Percentiles rank a stretch among this genome's conserved stretches.
These are phyloP conservation scores for Mortierella sp. DNA, from an alignment of 371 early-diverging fungal species.

Conservation along the genomic window DNA sequence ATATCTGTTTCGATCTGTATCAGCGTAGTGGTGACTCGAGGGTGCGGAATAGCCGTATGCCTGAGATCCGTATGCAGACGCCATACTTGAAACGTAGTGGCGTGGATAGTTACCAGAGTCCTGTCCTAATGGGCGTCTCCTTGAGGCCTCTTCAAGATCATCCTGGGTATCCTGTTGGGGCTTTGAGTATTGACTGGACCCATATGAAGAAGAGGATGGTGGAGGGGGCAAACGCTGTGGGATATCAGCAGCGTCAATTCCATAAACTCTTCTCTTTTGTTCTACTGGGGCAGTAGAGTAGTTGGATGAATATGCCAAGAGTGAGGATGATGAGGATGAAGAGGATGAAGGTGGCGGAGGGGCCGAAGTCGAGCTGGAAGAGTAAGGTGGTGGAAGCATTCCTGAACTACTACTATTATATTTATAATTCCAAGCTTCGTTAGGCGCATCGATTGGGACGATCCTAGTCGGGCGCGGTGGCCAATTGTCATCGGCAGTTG, in stretches of 20 bases:
- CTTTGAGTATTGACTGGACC: slow-evolving; percentile 39
- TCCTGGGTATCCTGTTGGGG: slow-evolving; percentile 34
- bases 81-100: slow-evolving; percentile 18
- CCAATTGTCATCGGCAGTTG: slow-evolving; percentile 45
- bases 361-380: neutral
- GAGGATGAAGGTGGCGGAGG: slow-evolving; percentile 1
- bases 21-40: slow-evolving; percentile 17
- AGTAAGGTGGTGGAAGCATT: slow-evolving; percentile 29
- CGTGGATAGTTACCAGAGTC: slow-evolving; percentile 19
- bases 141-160: slow-evolving; percentile 24
- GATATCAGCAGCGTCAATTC: slow-evolving; percentile 51
- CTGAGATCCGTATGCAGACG: slow-evolving; percentile 32
- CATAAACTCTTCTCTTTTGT: slow-evolving; percentile 35
- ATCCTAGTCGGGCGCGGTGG: slow-evolving; percentile 27
- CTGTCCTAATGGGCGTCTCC: slow-evolving; percentile 21
- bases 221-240: slow-evolving; percentile 40
- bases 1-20: slow-evolving; percentile 23
- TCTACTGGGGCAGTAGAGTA: slow-evolving; percentile 21
- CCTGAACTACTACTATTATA: slow-evolving; percentile 3
- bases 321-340: slow-evolving; percentile 17
- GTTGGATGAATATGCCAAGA: slow-evolving; percentile 20
- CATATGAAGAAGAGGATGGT: slow-evolving; percentile 35
- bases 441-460: slow-evolving; percentile 43
- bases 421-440: slow-evolving; percentile 25
- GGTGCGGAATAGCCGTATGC: slow-evolving; percentile 28